Base-by-base conservation (phyloP, 805 yeast genomes). In the Gaillardinia entomophila region DNA sequence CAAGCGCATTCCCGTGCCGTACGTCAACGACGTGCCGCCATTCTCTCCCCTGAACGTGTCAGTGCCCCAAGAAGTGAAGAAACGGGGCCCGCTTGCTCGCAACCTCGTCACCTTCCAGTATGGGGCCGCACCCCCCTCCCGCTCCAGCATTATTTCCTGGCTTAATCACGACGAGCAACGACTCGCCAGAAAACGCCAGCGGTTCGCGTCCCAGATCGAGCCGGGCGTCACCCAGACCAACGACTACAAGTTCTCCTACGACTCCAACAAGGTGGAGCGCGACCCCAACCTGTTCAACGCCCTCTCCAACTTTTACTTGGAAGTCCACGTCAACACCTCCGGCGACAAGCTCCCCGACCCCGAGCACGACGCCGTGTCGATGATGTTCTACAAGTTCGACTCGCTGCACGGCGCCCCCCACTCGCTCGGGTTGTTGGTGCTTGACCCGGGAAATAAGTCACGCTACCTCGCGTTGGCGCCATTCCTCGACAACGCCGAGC, bases 351-450 rank as follows among this genome's bases (percentile, higher is more conserved):
- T 48, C 6, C 90, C 97, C 0, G 82, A 87, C 46, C 94, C 96
- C 0, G 35, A 45, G 3, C 27, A 42, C 1, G 95, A 90, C 53
- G 62, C 72, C 1, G 62, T 89, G 0, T 39, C 56, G 0, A 69
- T 79, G 6, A 68, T 88, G 0, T 70, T 82, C 41, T 88, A 90
- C 82, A 66, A 63, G 13, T 68, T 74, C 39, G 75, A 78, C 35
- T 70, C 68, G 31, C 53, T 5, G 5, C 5, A 6, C 10, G 25
- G 10, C 10, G 10, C 10, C 13, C 13, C 13, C 2, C n/a, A n/a
- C n/a, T 31, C 31, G 17, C 20, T 33, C 3, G 36, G 25, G 6
- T 6, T 23, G 5, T n/a, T 23, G 13, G 10, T 23, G 13, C 5
- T 23, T 10, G 25, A 23, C 11, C 22, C 22, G 8, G 22, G 22